A percentile compares a stretch with the other conserved stretches of the same genome.
Evolutionary conservation across 192 early-diverging fungal genomes (phyloP).

Genomic region (Podila horticola): DNA sequence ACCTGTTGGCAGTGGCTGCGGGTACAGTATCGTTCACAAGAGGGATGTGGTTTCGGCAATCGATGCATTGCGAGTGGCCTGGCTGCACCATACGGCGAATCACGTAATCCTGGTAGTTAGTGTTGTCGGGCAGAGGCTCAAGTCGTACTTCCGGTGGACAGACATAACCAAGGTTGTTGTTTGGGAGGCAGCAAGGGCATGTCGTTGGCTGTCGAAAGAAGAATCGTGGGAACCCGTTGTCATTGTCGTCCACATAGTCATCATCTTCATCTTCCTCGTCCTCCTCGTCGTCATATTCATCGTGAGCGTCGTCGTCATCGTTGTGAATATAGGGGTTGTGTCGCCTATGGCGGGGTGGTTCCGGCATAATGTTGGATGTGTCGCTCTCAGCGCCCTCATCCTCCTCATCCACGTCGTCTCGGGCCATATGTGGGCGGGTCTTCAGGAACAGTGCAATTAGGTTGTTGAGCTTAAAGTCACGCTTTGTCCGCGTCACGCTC

Average conservation of each 20-base stretch:
- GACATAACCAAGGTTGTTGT: conserved; percentile 31
- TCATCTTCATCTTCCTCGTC: conserved; percentile 19
- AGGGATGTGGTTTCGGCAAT: conserved; percentile 26
- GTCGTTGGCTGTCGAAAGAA: neutral
- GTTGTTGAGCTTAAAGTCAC: conserved; percentile 42
- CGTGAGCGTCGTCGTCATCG: conserved; percentile 13
- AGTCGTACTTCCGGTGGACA: conserved; percentile 27
- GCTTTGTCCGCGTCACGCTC: conserved; percentile 21
- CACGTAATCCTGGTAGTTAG: conserved; percentile 6
- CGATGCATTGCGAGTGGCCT: conserved; percentile 28
- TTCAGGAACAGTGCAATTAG: conserved; percentile 37
- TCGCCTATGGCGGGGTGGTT: neutral
- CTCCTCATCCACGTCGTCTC: conserved; percentile 21
- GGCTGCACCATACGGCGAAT: conserved; percentile 9
- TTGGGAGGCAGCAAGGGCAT: conserved; percentile 41
- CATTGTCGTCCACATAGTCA: neutral
- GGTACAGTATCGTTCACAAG: neutral
- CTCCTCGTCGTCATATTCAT: conserved; percentile 23
- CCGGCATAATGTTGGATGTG: conserved; percentile 20
- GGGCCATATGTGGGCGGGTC: conserved; percentile 25
- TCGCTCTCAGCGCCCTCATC: conserved; percentile 31
- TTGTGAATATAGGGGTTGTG: neutral
- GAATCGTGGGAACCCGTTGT: neutral
- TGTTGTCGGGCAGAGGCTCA: conserved; percentile 6
- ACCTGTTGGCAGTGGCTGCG: conserved; percentile 6